Percentiles rank a stretch among this genome's conserved stretches.
These are phyloP conservation scores for Clonostachys rhizophaga DNA, from an alignment of 2,329 filamentous ascomycete species.

Conservation along the genomic window DNA sequence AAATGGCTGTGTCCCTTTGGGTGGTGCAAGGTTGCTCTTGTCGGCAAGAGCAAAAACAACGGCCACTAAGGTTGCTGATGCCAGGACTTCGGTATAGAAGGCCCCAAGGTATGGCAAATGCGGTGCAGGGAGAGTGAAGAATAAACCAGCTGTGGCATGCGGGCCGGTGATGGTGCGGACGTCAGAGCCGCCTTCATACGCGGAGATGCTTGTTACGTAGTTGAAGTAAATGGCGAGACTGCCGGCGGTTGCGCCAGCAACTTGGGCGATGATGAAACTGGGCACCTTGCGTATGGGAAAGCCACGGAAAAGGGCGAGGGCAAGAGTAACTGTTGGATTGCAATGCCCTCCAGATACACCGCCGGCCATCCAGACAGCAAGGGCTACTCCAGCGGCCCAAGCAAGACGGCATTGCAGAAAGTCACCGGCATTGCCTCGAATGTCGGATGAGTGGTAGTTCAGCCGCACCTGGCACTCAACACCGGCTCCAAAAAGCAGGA, in stretches of 20 bases:
- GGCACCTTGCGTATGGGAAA: conserved; percentile 1
- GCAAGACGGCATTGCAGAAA: conserved; percentile 1
- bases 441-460: conserved; percentile 1
- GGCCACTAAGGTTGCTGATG: not conserved
- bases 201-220: not conserved
- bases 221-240: not conserved
- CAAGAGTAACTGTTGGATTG: not conserved
- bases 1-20: conserved; percentile 1
- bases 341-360: conserved; percentile 1
- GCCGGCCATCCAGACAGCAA: not conserved
- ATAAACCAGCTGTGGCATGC: not conserved
- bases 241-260: not conserved
- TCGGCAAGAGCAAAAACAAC: not conserved
- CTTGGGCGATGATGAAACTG: not conserved
- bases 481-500: not conserved
- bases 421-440: not conserved
- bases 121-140: conserved; percentile 1
- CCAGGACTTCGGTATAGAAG: conserved; percentile 1
- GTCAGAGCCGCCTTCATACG: not conserved
- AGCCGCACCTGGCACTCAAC: conserved; percentile 1
- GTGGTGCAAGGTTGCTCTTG: conserved; percentile 1
- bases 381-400: not conserved
- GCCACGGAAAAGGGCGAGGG: not conserved
- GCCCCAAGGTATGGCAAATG: not conserved
- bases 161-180: not conserved